Evolutionary conservation across 2,329 filamentous ascomycete species (phyloP), one percentile per base, ranked within the genome.

Genomic region (Fusarium pseudograminearum): DNA sequence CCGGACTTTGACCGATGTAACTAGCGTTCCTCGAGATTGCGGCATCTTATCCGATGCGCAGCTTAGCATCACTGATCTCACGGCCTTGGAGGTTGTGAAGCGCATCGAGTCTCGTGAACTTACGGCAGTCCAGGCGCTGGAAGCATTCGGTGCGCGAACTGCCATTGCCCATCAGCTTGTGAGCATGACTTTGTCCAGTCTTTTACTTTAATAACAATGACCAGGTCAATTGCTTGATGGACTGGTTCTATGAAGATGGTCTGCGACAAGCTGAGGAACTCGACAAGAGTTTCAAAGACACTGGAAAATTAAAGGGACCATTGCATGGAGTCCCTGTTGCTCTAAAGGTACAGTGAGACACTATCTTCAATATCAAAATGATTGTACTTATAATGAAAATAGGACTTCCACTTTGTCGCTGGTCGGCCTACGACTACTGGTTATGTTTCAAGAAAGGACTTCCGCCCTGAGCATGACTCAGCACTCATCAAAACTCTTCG

Each of bases 301-400:
- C 38, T 11, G 61, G 61, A 2, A 55, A 70, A 31, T 7, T 56
- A 1, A 51, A 55, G 14, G 68, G 58, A 1, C 87, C 89, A 11
- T 80, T 92, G 5, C 89, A 91, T 76, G 90, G 89, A 2, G 78
- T 89, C 1, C 87, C 87, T 0, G 79, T 89, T 22, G 69, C 65
- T 18, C 57, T 73, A 33, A 82, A 79, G 68, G 71, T 74, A 53
- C 24, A 16, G 2, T 41, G 3, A n/a, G 7, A 20, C 8, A 26
- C 26, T 22, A 0, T 14, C 5, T 12, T n/a, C n/a, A 18, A 9
- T 4, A 8, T 16, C 10, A 10, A 9, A 10, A 22, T 16, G 4
- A 28, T 30, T 1, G 0, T 28, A 20, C 24, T 51, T 1, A 51
- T 18, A 30, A 3, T 26, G 7, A 6, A 3, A 22, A 40, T 9